Conservation (phyloP, 495 filamentous ascomycete genomes). For the Hyaloscypha finlandica region DNA sequence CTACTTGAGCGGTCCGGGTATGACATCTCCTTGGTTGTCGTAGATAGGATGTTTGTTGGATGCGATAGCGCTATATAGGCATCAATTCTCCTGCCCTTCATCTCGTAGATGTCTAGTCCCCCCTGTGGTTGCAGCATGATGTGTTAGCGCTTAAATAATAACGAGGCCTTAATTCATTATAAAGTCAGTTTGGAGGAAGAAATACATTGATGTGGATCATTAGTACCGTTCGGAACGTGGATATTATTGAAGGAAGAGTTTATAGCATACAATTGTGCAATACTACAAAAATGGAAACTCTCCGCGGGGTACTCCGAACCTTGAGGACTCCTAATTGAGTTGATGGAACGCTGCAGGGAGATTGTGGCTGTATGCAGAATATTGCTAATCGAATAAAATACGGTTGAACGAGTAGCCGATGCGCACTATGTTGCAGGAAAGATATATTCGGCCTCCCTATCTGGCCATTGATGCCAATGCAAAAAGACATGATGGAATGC, state of each 20-base stretch:
- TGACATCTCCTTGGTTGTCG: conserved; percentile 14
- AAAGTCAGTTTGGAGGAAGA: background rate
- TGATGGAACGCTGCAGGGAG: background rate
- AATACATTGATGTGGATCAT: background rate
- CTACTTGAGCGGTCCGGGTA: conserved; percentile 12
- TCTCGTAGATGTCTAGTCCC: background rate
- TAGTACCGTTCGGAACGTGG: background rate
- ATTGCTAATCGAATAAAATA: background rate
- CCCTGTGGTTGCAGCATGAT: too few relatives aligned
- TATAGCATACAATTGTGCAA: background rate
- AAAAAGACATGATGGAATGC: background rate
- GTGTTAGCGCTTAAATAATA: too few relatives aligned
- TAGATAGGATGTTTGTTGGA: conserved; percentile 3
- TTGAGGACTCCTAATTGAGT: background rate
- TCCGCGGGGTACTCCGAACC: background rate
- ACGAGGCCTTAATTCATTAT: background rate
- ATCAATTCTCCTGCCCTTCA: background rate
- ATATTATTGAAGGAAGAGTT: background rate
- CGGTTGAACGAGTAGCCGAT: background rate
- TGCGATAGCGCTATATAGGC: background rate
- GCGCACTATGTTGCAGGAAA: background rate
- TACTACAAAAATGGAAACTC: background rate
- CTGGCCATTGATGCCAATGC: too few relatives aligned
- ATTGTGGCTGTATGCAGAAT: too few relatives aligned
- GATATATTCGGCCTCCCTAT: background rate